Conservation (phyloP, 768 basidiomycete species). For the Ramaria sp. region DNA sequence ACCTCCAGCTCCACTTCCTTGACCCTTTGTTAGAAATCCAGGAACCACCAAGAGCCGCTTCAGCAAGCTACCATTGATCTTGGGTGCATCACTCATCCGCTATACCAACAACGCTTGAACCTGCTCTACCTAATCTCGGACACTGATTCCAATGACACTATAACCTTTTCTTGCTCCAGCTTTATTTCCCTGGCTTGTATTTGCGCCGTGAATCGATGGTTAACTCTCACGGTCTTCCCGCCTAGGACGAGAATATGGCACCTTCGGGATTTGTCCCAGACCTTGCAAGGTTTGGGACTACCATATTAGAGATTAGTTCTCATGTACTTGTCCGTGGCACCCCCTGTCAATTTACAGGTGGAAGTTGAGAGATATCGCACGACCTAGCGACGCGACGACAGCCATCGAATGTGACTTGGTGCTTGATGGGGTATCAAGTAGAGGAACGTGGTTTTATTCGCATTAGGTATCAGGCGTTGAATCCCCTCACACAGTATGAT, state of each 20-base stretch:
- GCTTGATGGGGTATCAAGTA: neutral
- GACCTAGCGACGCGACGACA: neutral
- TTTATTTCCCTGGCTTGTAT: neutral
- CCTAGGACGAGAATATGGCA: constrained; percentile 6
- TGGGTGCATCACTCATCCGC: neutral
- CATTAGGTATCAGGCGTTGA: neutral
- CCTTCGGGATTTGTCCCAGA: neutral
- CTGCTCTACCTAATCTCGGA: neutral
- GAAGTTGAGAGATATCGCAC: neutral
- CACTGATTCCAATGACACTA: neutral
- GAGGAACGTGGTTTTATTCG: neutral
- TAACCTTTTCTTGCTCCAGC: neutral
- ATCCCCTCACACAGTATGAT: neutral
- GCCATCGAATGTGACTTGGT: neutral
- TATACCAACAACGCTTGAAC: neutral
- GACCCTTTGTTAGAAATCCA: neutral
- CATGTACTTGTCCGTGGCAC: neutral
- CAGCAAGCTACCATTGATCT: neutral
- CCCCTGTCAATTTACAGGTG: neutral
- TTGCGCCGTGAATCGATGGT: neutral
- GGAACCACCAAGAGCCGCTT: neutral
- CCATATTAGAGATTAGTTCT: constrained; percentile 10
- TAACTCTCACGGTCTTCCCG: neutral
- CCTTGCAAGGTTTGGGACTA: neutral
- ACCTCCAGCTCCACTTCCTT: neutral